These are phyloP conservation scores for Verbena officinalis DNA, from an alignment of 257 asterid species.

Conservation along the genomic window DNA sequence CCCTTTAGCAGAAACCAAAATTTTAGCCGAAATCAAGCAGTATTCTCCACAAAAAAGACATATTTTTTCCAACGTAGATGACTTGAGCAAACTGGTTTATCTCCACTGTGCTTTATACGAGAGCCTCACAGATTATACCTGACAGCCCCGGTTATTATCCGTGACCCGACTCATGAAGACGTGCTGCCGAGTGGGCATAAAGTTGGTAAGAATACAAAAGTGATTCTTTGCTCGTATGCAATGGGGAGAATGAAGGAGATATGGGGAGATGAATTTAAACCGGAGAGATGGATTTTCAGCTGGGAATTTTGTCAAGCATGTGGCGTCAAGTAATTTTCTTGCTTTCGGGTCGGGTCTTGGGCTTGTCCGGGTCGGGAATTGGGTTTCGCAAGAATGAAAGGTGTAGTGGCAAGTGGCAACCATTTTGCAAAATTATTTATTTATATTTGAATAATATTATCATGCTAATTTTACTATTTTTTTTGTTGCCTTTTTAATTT, in stretches of 20 bases:
- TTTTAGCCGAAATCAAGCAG: slow-evolving; percentile 33
- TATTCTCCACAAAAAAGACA: neutral
- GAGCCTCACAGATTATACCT: slow-evolving; percentile 45
- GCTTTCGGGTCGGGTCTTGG: slow-evolving; percentile 57
- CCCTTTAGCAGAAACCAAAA: slow-evolving; percentile 30
- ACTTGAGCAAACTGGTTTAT: slow-evolving; percentile 38
- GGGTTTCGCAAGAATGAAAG: slow-evolving; percentile 46
- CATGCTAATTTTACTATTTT: too few species aligned
- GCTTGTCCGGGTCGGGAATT: slow-evolving; percentile 52
- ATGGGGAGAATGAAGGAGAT: slow-evolving; percentile 49
- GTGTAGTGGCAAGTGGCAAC: slow-evolving; percentile 48
- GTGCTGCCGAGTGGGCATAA: slow-evolving; percentile 52
- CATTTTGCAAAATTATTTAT: slow-evolving; percentile 44
- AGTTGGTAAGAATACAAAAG: slow-evolving; percentile 32
- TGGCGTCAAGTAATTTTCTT: slow-evolving; percentile 32
- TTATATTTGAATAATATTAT: too few species aligned
- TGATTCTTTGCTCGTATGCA: slow-evolving; percentile 46
- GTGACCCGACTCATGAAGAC: slow-evolving; percentile 40
- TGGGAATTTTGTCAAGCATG: slow-evolving; percentile 26
- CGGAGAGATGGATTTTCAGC: slow-evolving; percentile 56
- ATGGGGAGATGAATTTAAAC: slow-evolving; percentile 54
- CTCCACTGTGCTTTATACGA: slow-evolving; percentile 45
- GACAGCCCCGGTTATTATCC: slow-evolving; percentile 37
- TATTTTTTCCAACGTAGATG: slow-evolving; percentile 28
- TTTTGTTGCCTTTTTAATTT: too few species aligned